Percentiles rank a stretch among this genome's conserved stretches.
These are phyloP conservation scores for Solanum hybrid DNA, from an alignment of 305 asterid species.

Conservation along the genomic window DNA sequence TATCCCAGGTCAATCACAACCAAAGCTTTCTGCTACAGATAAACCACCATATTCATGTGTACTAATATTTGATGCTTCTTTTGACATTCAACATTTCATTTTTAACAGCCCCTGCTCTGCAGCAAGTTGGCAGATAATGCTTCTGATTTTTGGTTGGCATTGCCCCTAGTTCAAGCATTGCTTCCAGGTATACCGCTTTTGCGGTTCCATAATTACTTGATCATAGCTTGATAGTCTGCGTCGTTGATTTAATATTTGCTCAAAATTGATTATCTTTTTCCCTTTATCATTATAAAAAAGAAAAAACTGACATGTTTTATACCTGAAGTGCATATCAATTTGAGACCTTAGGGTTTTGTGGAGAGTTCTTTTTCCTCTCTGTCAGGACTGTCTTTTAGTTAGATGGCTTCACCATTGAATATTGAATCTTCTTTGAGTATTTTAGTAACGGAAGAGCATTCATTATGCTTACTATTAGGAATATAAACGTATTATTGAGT, in stretches of 20 bases:
- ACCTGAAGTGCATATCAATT: background rate
- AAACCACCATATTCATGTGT: background rate
- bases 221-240: slow-evolving; percentile 5
- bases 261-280: background rate
- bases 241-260: background rate
- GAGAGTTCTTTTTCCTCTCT: background rate
- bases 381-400: background rate
- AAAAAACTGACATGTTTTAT: background rate
- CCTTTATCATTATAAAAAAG: background rate
- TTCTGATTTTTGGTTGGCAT: slow-evolving; percentile 70
- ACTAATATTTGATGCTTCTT: background rate
- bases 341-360: background rate
- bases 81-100: slow-evolving; percentile 12
- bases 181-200: slow-evolving; percentile 68
- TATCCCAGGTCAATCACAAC: slow-evolving; percentile 73
- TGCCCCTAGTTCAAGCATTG: slow-evolving; percentile 87
- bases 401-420: background rate
- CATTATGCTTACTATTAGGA: background rate
- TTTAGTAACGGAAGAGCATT: background rate
- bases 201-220: slow-evolving; percentile 8
- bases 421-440: background rate
- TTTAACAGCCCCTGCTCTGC: slow-evolving; percentile 71
- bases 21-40: background rate
- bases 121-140: slow-evolving; percentile 74
- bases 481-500: background rate